Conservation (phyloP, 148 eudicot species). For the Rhododendron simsii region DNA sequence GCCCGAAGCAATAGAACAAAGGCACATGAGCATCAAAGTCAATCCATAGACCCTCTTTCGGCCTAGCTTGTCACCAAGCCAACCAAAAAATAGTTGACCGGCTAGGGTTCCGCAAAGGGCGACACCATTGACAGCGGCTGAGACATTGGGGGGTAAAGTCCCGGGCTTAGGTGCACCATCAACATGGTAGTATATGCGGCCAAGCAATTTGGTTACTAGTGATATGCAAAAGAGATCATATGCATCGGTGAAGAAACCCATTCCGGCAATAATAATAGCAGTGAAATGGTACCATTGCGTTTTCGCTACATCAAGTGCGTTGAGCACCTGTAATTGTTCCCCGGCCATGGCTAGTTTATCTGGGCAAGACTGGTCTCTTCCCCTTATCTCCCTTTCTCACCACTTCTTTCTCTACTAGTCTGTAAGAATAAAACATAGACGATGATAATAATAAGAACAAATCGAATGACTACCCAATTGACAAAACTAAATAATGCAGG, state of each 20-base stretch:
- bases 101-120: constrained; percentile 27
- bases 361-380: neutral
- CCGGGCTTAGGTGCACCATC: constrained; percentile 27
- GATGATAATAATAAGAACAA: neutral
- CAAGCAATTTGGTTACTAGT: constrained; percentile 28
- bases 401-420: neutral
- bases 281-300: constrained; percentile 25
- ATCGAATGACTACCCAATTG: neutral
- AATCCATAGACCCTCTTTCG: constrained; percentile 30
- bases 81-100: constrained; percentile 33
- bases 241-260: constrained; percentile 38
- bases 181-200: constrained; percentile 30
- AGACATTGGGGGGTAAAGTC: constrained; percentile 24
- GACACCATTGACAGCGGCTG: constrained; percentile 30
- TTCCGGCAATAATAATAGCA: constrained; percentile 30
- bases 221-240: constrained; percentile 38
- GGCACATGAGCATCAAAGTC: constrained; percentile 29
- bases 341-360: constrained; percentile 12
- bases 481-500: neutral
- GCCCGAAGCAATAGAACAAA: constrained; percentile 28
- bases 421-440: neutral
- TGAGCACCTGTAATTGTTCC: constrained; percentile 27
- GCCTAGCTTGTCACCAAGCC: constrained; percentile 35
- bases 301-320: constrained; percentile 34
- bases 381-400: neutral